These are phyloP conservation scores for Chrysanthemum lavandulifolium DNA, from an alignment of 129 eudicot species.

Conservation along the genomic window DNA sequence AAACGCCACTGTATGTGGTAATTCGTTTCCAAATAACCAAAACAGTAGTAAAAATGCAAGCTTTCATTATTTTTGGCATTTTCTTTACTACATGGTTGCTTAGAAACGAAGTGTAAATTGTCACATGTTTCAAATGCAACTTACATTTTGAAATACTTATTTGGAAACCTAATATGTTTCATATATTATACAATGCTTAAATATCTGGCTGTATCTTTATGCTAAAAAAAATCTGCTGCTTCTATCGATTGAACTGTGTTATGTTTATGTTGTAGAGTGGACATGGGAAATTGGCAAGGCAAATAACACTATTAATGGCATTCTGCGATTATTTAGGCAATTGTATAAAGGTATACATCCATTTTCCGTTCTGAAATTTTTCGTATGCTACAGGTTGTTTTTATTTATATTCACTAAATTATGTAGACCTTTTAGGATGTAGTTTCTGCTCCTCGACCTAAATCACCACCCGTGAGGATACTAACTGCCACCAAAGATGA, in stretches of 20 bases:
- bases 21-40: not conserved
- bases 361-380: not conserved
- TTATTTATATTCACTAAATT: constrained; percentile 1
- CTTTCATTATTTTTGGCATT: not conserved
- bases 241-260: constrained; percentile 4
- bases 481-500: constrained; percentile 86
- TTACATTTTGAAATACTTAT: not conserved
- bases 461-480: constrained; percentile 83
- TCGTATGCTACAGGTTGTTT: not conserved
- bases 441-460: constrained; percentile 94
- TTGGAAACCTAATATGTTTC: not conserved
- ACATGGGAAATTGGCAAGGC: constrained; percentile 92
- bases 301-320: constrained; percentile 89
- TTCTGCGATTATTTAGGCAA: constrained; percentile 93
- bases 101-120: not conserved
- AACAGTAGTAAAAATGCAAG: constrained; percentile 1
- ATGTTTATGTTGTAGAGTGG: constrained; percentile 72
- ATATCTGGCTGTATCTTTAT: not conserved
- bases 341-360: constrained; percentile 67
- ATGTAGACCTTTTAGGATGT: constrained; percentile 58
- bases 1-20: not conserved
- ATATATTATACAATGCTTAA: not conserved
- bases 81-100: not conserved
- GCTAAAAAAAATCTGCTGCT: constrained; percentile 18
- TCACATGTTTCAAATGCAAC: constrained; percentile 4